These are phyloP conservation scores for Penicillium crystallinum DNA, from an alignment of 495 filamentous ascomycete genomes.

Conservation along the genomic window DNA sequence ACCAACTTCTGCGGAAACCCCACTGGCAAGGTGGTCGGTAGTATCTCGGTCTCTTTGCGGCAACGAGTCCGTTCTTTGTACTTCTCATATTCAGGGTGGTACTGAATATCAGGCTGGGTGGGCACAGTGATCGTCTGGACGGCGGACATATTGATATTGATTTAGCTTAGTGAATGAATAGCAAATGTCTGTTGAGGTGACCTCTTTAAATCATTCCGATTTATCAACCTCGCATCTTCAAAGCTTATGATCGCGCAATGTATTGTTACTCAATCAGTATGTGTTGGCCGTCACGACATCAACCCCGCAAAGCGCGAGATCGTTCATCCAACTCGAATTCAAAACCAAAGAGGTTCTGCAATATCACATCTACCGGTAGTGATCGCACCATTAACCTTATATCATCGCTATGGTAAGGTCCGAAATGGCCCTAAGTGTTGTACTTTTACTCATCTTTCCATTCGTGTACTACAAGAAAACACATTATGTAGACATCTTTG, in stretches of 20 bases:
- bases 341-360: background rate
- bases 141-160: constrained; percentile 17
- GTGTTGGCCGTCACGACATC: constrained; percentile 11
- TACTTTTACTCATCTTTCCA: too few species aligned
- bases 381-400: background rate
- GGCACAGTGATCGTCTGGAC: constrained; percentile 25
- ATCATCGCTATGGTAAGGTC: background rate
- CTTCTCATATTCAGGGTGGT: constrained; percentile 51
- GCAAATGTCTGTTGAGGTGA: background rate
- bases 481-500: too few species aligned
- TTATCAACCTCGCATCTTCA: background rate
- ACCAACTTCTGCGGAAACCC: constrained; percentile 47
- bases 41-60: constrained; percentile 38
- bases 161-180: background rate
- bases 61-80: constrained; percentile 46
- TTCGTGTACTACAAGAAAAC: too few species aligned
- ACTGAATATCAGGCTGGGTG: constrained; percentile 49
- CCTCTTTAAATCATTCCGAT: background rate
- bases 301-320: constrained; percentile 14
- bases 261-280: constrained; percentile 2
- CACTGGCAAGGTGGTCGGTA: constrained; percentile 41
- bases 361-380: background rate
- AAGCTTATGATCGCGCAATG: constrained; percentile 11
- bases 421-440: background rate
- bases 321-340: background rate